A percentile compares a stretch with the other conserved stretches of the same genome.
phyloP scores from a whole-genome alignment of 441 rosid species.

The Corymbia citriodora region DNA sequence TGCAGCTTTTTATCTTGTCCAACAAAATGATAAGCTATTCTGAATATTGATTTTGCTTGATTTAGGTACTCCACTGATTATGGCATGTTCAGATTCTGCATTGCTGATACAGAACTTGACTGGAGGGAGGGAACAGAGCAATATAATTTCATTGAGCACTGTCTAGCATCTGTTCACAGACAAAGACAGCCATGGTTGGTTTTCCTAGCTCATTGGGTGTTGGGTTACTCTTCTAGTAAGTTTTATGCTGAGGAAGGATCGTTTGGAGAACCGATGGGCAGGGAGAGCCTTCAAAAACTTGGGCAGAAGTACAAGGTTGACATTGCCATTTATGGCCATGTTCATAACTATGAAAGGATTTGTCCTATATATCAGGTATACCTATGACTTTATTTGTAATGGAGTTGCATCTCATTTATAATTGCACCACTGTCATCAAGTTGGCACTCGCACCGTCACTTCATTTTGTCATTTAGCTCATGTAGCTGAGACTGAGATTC shows the following conservation, averaged over 20 bases:
- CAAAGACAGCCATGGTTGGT: constrained; percentile 77
- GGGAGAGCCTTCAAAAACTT: constrained; percentile 65
- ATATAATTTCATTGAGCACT: constrained; percentile 61
- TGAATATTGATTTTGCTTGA: neutral
- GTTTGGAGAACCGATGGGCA: constrained; percentile 76
- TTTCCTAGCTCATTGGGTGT: constrained; percentile 76
- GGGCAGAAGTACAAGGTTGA: constrained; percentile 87
- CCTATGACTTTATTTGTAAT: neutral
- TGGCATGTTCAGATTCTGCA: constrained; percentile 82
- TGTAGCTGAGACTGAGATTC: neutral
- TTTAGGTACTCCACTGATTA: constrained; percentile 69
- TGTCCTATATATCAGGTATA: constrained; percentile 82
- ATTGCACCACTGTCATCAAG: neutral
- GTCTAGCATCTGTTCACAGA: constrained; percentile 67
- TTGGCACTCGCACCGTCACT: neutral
- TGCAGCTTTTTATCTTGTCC: neutral
- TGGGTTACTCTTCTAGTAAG: constrained; percentile 61
- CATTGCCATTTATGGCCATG: constrained; percentile 73
- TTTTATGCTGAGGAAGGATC: constrained; percentile 52
- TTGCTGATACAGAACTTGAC: constrained; percentile 78
- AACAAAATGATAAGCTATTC: too few species aligned
- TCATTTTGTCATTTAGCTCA: neutral
- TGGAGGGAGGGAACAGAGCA: constrained; percentile 89
- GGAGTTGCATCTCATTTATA: neutral
- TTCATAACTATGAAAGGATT: constrained; percentile 73